phyloP scores from a whole-genome alignment of 208 protist species.

The Crithidia sp. region DNA sequence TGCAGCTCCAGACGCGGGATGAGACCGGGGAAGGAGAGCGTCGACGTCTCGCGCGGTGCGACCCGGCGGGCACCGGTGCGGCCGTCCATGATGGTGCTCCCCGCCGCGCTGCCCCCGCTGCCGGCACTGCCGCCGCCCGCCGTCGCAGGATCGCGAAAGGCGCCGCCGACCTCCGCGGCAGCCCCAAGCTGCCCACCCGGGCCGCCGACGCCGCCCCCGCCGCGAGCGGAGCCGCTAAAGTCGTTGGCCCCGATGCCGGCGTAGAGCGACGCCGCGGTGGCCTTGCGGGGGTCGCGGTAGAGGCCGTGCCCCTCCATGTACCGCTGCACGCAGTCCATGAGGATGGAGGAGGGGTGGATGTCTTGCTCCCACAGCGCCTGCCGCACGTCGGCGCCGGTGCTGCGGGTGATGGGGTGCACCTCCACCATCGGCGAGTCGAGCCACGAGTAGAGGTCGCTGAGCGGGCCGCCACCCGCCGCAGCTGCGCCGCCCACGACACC shows the following conservation, averaged over 20 bases:
- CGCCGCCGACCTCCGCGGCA: slow-evolving; percentile 15
- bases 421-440: slow-evolving; percentile 70
- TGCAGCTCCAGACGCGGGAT: slow-evolving; percentile 87
- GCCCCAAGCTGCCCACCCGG: slow-evolving; percentile 9
- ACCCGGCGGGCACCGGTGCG: slow-evolving; percentile 19
- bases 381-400: slow-evolving; percentile 83
- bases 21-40: slow-evolving; percentile 68
- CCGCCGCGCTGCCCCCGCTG: neutral
- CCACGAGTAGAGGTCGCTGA: slow-evolving; percentile 8
- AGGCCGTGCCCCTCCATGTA: slow-evolving; percentile 85
- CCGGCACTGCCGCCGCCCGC: slow-evolving; percentile 5
- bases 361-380: slow-evolving; percentile 87
- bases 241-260: slow-evolving; percentile 29
- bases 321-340: slow-evolving; percentile 75
- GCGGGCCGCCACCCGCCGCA: neutral
- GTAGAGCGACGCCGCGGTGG: slow-evolving; percentile 38
- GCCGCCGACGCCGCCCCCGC: slow-evolving; percentile 9
- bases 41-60: slow-evolving; percentile 45
- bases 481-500: neutral
- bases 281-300: slow-evolving; percentile 82
- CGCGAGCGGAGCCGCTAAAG: slow-evolving; percentile 14
- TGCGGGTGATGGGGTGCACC: slow-evolving; percentile 76
- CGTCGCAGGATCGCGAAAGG: slow-evolving; percentile 19
- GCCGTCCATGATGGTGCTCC: slow-evolving; percentile 10
- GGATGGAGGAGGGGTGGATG: slow-evolving; percentile 55